A percentile compares a stretch with the other conserved stretches of the same genome.
Evolutionary conservation across 2,329 filamentous ascomycete species (phyloP).

Genomic region (Thelonectria olida): DNA sequence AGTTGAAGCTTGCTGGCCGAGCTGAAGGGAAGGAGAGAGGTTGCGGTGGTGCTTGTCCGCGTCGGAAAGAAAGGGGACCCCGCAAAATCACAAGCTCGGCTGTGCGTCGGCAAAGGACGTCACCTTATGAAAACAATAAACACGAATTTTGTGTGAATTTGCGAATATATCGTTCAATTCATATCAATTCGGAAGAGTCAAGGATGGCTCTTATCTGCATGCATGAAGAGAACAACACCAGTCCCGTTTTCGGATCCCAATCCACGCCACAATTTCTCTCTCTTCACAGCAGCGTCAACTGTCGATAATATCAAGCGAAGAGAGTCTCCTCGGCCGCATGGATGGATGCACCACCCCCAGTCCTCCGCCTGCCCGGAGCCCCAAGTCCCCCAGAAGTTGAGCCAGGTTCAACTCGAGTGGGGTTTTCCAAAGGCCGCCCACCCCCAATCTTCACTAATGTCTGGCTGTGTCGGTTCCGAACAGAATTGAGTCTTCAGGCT

Average conservation of each 20-base stretch:
- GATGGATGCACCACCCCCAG: slow-evolving; percentile 31
- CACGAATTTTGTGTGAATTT: too few species aligned
- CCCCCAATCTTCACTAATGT: slow-evolving; percentile 9
- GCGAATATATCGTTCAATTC: too few species aligned
- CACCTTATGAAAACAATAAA: slow-evolving; percentile 20
- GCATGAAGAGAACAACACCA: too few species aligned
- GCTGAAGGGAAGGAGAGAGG: not conserved
- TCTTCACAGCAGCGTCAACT: not conserved
- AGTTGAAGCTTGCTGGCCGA: slow-evolving; percentile 20
- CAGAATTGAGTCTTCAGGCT: not conserved
- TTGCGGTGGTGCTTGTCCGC: not conserved
- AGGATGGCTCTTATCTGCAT: too few species aligned
- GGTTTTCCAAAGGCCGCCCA: slow-evolving; percentile 8
- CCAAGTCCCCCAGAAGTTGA: too few species aligned
- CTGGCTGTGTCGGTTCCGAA: slow-evolving; percentile 14
- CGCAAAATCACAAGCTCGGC: slow-evolving; percentile 69
- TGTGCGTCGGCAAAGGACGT: slow-evolving; percentile 56
- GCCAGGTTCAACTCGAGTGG: slow-evolving; percentile 15
- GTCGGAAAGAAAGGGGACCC: slow-evolving; percentile 43
- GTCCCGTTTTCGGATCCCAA: not conserved
- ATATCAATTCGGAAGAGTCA: not conserved
- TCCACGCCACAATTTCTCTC: not conserved
- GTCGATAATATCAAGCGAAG: not conserved
- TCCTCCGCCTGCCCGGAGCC: slow-evolving; percentile 41
- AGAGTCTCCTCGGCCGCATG: slow-evolving; percentile 38